Evolutionary conservation across 2,329 filamentous ascomycete genomes (phyloP).

Genomic region (Fonsecaea pedrosoi): DNA sequence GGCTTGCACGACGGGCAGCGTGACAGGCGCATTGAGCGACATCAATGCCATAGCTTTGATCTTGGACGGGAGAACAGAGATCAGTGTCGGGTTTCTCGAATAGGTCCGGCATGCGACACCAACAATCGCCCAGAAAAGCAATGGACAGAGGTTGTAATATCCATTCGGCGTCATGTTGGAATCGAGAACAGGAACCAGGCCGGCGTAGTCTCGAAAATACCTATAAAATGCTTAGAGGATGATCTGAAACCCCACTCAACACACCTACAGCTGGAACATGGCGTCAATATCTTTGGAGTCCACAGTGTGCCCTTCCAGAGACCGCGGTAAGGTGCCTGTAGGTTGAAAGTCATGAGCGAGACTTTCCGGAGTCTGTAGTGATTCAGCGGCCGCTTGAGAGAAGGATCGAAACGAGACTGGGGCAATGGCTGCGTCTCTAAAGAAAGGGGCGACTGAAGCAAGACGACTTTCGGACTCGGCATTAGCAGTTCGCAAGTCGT

Average conservation of each 20-base stretch:
- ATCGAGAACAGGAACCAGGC: constrained; percentile 50
- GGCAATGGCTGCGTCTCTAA: constrained; percentile 33
- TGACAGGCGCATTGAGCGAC: constrained; percentile 43
- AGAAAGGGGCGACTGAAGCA: constrained; percentile 37
- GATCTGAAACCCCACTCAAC: neutral
- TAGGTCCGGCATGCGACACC: constrained; percentile 49
- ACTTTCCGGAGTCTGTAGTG: constrained; percentile 39
- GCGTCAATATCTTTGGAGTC: constrained; percentile 48
- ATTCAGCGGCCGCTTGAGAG: constrained; percentile 37
- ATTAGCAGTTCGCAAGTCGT: constrained; percentile 40
- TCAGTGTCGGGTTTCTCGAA: constrained; percentile 48
- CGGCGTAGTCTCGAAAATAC: constrained; percentile 49
- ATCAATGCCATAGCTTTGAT: constrained; percentile 48
- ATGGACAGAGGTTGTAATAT: constrained; percentile 76
- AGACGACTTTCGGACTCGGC: constrained; percentile 45
- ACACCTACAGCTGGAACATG: constrained; percentile 46
- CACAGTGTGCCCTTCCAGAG: constrained; percentile 44
- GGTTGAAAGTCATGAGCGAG: constrained; percentile 36
- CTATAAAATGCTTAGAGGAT: constrained; percentile 36
- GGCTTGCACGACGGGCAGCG: constrained; percentile 48
- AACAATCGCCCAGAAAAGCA: constrained; percentile 80
- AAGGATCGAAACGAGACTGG: constrained; percentile 36
- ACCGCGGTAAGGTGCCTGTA: constrained; percentile 42
- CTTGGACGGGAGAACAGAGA: constrained; percentile 45
- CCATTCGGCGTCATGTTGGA: constrained; percentile 68